phyloP scores from a whole-genome alignment of 768 basidiomycete genomes.

The Tubosaeta sp. region DNA sequence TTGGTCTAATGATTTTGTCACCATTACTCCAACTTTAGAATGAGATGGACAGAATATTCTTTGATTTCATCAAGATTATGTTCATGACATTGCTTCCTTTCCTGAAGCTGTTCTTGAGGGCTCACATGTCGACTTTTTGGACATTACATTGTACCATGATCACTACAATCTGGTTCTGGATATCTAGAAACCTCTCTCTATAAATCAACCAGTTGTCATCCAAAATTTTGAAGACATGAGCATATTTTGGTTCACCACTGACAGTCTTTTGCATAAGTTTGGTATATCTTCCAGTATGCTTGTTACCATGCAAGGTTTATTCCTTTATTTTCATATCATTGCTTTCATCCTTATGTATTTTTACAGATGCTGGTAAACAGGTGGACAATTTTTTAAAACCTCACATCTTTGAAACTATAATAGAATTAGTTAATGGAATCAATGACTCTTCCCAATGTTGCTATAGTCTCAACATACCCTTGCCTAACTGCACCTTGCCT shows the following conservation, averaged over 20 bases:
- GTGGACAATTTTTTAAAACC: not conserved
- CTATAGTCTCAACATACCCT: not conserved
- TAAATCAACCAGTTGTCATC: not conserved
- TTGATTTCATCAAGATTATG: too few species aligned
- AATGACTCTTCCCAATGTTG: not conserved
- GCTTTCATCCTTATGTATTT: not conserved
- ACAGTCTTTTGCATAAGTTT: not conserved
- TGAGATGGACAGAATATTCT: too few species aligned
- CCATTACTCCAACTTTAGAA: too few species aligned
- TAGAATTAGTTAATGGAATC: not conserved
- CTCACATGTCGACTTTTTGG: too few species aligned
- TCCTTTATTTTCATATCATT: not conserved
- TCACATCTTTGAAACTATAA: not conserved
- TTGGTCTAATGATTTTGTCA: too few species aligned
- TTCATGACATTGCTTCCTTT: too few species aligned
- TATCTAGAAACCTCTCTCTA: not conserved
- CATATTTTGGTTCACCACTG: not conserved
- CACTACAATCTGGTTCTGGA: not conserved
- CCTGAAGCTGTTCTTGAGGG: too few species aligned
- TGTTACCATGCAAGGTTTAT: not conserved
- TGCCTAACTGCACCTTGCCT: not conserved
- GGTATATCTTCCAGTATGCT: not conserved
- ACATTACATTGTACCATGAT: too few species aligned
- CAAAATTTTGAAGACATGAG: not conserved
- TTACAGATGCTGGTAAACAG: not conserved